Conservation (phyloP, 257 asterid genomes). For the Prunella vulgaris region DNA sequence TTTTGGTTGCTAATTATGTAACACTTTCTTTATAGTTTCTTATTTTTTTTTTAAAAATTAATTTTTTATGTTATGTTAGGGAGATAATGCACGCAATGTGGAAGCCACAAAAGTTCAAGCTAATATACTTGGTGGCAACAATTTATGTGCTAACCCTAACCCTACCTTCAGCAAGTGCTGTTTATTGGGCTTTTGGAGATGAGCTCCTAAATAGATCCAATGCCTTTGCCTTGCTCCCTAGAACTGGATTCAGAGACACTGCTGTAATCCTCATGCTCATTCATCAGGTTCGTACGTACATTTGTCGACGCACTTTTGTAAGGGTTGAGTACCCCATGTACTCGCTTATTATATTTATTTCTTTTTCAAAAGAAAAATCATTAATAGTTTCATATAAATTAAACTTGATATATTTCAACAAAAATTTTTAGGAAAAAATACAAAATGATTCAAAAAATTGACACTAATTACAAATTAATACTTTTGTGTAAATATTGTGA, state of each 20-base stretch:
- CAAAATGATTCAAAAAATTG: no score
- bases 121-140: conserved; percentile 67
- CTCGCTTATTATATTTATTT: not conserved
- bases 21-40: not conserved
- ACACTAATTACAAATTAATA: no score
- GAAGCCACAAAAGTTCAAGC: conserved; percentile 87
- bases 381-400: no score
- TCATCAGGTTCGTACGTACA: conserved; percentile 72
- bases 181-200: conserved; percentile 91
- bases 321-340: no score
- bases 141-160: conserved; percentile 72
- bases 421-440: no score
- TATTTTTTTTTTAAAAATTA: no score
- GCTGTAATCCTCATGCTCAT: conserved; percentile 90
- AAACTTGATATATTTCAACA: not conserved
- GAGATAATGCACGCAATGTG: conserved; percentile 95
- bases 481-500: no score
- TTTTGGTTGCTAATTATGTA: no score
- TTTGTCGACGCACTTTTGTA: no score
- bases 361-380: no score
- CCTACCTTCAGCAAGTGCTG: conserved; percentile 85
- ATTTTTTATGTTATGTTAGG: conserved; percentile 29
- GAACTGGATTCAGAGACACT: conserved; percentile 63
- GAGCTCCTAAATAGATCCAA: conserved; percentile 58
- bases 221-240: conserved; percentile 76